phyloP scores from a whole-genome alignment of 2,329 filamentous ascomycete species.

The Diaporthe vexans region DNA sequence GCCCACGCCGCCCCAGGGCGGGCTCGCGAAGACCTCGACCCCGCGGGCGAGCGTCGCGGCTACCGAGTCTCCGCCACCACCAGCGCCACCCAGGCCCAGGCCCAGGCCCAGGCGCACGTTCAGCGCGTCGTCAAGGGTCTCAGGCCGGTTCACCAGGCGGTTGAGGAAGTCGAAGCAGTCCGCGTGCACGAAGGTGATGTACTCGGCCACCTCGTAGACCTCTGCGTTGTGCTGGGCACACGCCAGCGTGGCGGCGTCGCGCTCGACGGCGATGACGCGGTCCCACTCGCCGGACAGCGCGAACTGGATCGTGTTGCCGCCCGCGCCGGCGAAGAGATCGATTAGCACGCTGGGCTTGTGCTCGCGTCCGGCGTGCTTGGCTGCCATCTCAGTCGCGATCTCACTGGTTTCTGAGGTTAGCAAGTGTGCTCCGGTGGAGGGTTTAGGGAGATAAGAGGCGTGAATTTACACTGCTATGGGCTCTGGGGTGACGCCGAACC shows the following conservation, averaged over 20 bases:
- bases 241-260: slow-evolving; percentile 81
- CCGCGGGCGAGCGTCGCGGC: slow-evolving; percentile 52
- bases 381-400: slow-evolving; percentile 80
- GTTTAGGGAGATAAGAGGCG: no score
- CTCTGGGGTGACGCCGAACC: slow-evolving; percentile 98
- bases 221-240: slow-evolving; percentile 94
- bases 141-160: slow-evolving; percentile 48
- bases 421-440: neutral
- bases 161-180: slow-evolving; percentile 85
- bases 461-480: slow-evolving; percentile 82
- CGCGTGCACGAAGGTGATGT: slow-evolving; percentile 86
- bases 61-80: slow-evolving; percentile 49
- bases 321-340: slow-evolving; percentile 91
- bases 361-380: slow-evolving; percentile 62
- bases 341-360: slow-evolving; percentile 67
- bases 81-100: slow-evolving; percentile 2
- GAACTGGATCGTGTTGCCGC: slow-evolving; percentile 96
- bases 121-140: slow-evolving; percentile 38
- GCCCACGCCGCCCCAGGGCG: slow-evolving; percentile 72
- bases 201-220: slow-evolving; percentile 83
- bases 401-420: slow-evolving; percentile 61
- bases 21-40: slow-evolving; percentile 69
- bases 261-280: slow-evolving; percentile 90
- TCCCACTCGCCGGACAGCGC: slow-evolving; percentile 84
- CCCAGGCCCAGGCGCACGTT: neutral